Evolutionary conservation across 805 yeast species (phyloP), one percentile per base, ranked within the genome.

Genomic region (Metschnikowia cerradonensis): DNA sequence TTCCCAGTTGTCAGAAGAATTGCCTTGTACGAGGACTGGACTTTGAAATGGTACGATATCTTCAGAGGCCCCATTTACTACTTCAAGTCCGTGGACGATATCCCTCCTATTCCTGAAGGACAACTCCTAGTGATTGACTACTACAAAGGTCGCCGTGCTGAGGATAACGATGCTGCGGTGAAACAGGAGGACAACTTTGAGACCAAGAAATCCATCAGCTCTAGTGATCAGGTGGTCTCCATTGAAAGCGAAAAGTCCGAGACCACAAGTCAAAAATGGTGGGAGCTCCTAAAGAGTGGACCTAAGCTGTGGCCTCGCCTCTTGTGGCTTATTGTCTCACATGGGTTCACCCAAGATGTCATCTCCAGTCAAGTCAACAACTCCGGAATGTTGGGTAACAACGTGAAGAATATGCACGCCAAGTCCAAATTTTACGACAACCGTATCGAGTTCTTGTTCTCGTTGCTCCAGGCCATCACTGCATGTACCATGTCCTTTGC

Each of bases 401-500:
- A 75, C 55, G 67, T 84, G 45, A 66, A 69, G 44, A 66, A 60
- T 23, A 72, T 84, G 77, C 88, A 84, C 65, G 56, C 71, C 33
- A 71, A 72, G 51, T 81, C 90, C 52, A 83, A 81, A 66, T 81
- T 76, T 60, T 86, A 86, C 67, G 88, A 84, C 64, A 82, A 81
- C 77, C 82, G 82, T 66, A 71, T 83, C 51, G 92, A 86, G 68
- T 83, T 77, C 65, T 67, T 86, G 56, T 86, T 79, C 65, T 80
- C 91, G 3, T 71, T 84, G 54, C 70, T 84, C 49, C 92, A 86
- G 68, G 84, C 82, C 47, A 67, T 85, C 55, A 85, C 91, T 39
- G 91, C 92, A 14, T 78, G 83, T 58, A 85, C 90, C 46, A 84
- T 85, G 85, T 85, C 91, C 1, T 84, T 86, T 66, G 88, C 91